phyloP scores from a whole-genome alignment of 768 basidiomycete species.

The Leccinum disarticulatum region DNA sequence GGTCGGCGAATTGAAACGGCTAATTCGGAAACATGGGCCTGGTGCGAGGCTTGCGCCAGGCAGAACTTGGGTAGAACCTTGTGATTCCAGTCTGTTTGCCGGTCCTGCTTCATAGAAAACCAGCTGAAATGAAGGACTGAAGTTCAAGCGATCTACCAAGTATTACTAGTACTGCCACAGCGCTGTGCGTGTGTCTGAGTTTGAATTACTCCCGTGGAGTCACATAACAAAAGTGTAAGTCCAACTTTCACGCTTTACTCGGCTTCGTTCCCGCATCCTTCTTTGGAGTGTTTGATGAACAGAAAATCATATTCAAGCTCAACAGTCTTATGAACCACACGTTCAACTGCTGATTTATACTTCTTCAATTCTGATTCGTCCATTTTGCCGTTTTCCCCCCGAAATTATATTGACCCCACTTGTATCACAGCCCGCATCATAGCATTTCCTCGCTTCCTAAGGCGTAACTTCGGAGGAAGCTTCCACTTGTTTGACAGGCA shows the following conservation, averaged over 20 bases:
- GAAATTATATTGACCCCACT: background rate
- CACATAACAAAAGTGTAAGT: no score
- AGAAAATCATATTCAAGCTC: slow-evolving; percentile 46
- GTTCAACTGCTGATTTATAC: slow-evolving; percentile 42
- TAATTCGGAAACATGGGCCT: background rate
- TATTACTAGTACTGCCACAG: no score
- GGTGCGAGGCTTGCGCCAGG: background rate
- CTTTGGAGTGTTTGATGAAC: slow-evolving; percentile 45
- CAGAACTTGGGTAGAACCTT: background rate
- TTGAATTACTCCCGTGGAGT: no score
- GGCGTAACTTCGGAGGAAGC: no score
- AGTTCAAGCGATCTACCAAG: background rate
- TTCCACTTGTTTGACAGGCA: no score
- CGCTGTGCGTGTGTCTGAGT: no score
- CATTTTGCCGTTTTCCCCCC: background rate
- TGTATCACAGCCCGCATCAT: background rate
- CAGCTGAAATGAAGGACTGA: background rate
- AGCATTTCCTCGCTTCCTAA: no score
- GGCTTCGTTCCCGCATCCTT: no score
- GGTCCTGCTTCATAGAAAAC: background rate
- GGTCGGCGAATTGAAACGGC: background rate
- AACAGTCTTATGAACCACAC: slow-evolving; percentile 44
- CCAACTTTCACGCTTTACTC: no score
- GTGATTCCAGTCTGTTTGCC: background rate
- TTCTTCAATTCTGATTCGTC: slow-evolving; percentile 46